Evolutionary conservation across 305 asterid genomes (phyloP).

Genomic region (Solanum hybrid): DNA sequence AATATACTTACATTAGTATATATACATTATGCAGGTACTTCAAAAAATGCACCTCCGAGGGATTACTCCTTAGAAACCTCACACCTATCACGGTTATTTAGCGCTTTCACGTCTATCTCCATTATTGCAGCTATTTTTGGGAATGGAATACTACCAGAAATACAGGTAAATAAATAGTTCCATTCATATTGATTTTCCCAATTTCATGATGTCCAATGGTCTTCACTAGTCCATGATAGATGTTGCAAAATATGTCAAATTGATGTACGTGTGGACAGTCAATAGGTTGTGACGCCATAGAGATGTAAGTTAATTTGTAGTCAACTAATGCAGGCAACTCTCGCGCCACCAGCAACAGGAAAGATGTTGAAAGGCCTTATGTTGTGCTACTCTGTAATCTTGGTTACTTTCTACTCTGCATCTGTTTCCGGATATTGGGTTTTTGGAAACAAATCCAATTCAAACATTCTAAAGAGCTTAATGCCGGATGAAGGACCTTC

Average conservation of each 20-base stretch:
- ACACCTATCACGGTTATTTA: constrained; percentile 47
- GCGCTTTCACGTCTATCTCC: constrained; percentile 79
- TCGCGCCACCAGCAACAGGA: constrained; percentile 91
- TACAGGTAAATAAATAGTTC: constrained; percentile 42
- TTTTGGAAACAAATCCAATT: constrained; percentile 68
- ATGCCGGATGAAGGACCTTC: constrained; percentile 74
- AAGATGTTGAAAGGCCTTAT: constrained; percentile 88
- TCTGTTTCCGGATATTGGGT: constrained; percentile 89
- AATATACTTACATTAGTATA: neutral
- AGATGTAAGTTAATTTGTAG: neutral
- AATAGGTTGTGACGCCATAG: neutral
- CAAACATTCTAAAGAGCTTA: constrained; percentile 77
- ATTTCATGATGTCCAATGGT: neutral
- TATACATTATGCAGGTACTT: constrained; percentile 33
- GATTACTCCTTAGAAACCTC: constrained; percentile 70
- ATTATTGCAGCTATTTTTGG: constrained; percentile 89
- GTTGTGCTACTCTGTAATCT: constrained; percentile 73
- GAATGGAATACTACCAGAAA: constrained; percentile 90
- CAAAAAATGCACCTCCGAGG: constrained; percentile 59
- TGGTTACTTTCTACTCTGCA: constrained; percentile 72
- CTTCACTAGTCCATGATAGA: neutral
- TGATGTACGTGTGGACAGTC: neutral
- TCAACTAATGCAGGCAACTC: constrained; percentile 58
- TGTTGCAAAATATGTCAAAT: neutral
- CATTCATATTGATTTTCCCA: neutral